Evolutionary conservation across 2,329 filamentous ascomycete genomes (phyloP), one percentile per base, ranked within the genome.

Genomic region (Neopestalotiopsis rosae): DNA sequence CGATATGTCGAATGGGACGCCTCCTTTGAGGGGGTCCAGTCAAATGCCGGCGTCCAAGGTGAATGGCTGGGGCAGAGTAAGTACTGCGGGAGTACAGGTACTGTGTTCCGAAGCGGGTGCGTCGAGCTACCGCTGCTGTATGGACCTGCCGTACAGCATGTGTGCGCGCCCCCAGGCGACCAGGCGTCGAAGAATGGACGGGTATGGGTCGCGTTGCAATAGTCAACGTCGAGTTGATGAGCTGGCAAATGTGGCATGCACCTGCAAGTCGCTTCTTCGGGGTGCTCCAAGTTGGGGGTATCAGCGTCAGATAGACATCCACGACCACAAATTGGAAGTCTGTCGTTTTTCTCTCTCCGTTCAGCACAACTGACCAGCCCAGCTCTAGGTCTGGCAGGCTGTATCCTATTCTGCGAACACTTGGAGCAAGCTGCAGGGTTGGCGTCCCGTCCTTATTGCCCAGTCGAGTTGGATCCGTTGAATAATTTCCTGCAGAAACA

Each of bases 211-310:
- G 77, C 80, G 79, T 79, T 79, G 80, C 76, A 80, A 79, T 78
- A 78, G 78, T 76, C 79, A 79, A 77, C 79, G 77, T 79, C 76
- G 49, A 75, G 80, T 79, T 79, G 79, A 78, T 83, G 81, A 84
- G 79, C 80, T 84, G 82, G 81, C 82, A 83, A 79, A 75, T 75
- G 56, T 66, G 45, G 65, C 58, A 67, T 67, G 65, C 75, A 77
- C 79, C 83, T 84, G 83, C 83, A 84, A 75, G 81, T 81, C 75
- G 79, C 81, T 81, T 76, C 75, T 84, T 81, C 74, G 80, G 82
- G 79, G 49, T 75, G 79, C 77, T 75, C 74, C 73, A 75, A 73
- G 72, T 74, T 76, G 73, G 74, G 72, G 70, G 69, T 69, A 61
- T 20, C 66, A 56, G 45, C 58, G 66, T 67, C 66, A 62, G 67